phyloP scores from a whole-genome alignment of 192 early-diverging fungal species.

The Chytriomyces hyalinus region DNA sequence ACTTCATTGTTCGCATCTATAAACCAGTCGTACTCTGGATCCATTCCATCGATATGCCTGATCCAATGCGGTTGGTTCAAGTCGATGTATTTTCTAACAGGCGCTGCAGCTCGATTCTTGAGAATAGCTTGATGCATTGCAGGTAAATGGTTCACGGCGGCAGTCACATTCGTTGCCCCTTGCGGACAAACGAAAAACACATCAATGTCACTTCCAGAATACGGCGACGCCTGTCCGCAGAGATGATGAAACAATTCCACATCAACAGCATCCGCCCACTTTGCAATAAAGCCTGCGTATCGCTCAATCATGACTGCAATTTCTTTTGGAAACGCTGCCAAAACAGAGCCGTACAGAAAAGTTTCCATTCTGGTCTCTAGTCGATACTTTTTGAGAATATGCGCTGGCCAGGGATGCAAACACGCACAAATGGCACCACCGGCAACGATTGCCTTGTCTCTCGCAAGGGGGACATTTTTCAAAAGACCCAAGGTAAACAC shows the following conservation, averaged over 20 bases:
- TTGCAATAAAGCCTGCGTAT: slow-evolving; percentile 17
- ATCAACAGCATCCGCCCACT: not conserved
- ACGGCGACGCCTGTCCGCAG: slow-evolving; percentile 12
- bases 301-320: slow-evolving; percentile 18
- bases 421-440: slow-evolving; percentile 41
- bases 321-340: slow-evolving; percentile 26
- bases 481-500: slow-evolving; percentile 41
- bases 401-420: slow-evolving; percentile 35
- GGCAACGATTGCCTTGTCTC: slow-evolving; percentile 30
- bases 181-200: slow-evolving; percentile 33
- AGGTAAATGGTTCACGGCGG: slow-evolving; percentile 26
- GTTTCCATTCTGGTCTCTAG: slow-evolving; percentile 6
- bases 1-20: slow-evolving; percentile 14
- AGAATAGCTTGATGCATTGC: slow-evolving; percentile 5
- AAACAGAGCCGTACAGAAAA: not conserved
- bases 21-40: slow-evolving; percentile 16
- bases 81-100: slow-evolving; percentile 9
- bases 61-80: slow-evolving; percentile 7
- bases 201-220: slow-evolving; percentile 26
- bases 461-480: slow-evolving; percentile 8
- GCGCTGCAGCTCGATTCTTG: slow-evolving; percentile 10
- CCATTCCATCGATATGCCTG: not conserved
- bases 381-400: slow-evolving; percentile 21
- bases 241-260: slow-evolving; percentile 30
- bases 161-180: slow-evolving; percentile 1